Conservation (phyloP, 1,284 basidiomycete species). For the Sporisorium iseilematis-ciliati region DNA sequence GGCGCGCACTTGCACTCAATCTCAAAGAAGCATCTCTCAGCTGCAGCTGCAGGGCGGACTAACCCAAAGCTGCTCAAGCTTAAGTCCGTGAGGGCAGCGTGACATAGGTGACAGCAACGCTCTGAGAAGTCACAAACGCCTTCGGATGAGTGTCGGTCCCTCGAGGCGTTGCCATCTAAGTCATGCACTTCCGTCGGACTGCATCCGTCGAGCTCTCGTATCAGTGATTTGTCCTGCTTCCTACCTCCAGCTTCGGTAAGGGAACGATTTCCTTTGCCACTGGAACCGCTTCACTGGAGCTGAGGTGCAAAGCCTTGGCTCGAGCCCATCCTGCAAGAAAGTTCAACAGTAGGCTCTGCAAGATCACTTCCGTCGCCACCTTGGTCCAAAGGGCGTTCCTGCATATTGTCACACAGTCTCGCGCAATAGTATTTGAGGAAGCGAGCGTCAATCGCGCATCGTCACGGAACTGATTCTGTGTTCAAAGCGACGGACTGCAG, state of each 20-base stretch:
- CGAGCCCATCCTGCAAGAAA: neutral
- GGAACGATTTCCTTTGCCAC: neutral
- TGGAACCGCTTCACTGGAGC: neutral
- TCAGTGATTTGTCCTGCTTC: neutral
- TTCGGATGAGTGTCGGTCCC: neutral
- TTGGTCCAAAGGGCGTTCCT: too few relatives aligned
- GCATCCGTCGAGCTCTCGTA: neutral
- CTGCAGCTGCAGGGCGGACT: neutral
- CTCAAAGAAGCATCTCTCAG: too few relatives aligned
- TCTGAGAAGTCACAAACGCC: neutral
- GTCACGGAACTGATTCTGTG: too few relatives aligned
- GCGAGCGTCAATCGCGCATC: too few relatives aligned
- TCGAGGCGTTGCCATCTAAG: neutral
- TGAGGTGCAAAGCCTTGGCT: neutral
- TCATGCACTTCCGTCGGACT: slow-evolving; percentile 3
- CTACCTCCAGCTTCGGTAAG: neutral
- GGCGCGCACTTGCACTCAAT: too few relatives aligned
- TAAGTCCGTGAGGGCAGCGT: neutral
- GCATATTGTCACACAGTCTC: too few relatives aligned
- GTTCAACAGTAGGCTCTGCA: neutral
- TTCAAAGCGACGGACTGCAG: too few relatives aligned
- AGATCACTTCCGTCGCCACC: neutral
- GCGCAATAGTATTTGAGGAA: too few relatives aligned
- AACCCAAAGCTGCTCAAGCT: neutral
- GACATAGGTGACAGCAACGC: neutral